phyloP scores from a whole-genome alignment of 2,329 filamentous ascomycete species.

The Trichothecium sympodiale region DNA sequence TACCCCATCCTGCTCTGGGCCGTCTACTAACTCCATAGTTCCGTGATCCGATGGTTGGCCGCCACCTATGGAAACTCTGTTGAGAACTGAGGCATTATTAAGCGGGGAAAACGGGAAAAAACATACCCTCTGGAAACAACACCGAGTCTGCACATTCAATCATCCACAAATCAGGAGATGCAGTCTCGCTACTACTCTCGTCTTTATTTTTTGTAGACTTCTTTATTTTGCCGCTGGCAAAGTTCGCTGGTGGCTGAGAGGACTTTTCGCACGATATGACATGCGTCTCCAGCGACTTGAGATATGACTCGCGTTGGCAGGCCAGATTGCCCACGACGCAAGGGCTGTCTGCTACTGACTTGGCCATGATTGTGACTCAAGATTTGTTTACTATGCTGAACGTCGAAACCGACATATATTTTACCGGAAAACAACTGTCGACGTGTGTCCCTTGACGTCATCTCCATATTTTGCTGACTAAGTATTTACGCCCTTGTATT shows the following conservation, averaged over 20 bases:
- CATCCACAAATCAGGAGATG: slow-evolving; percentile 12
- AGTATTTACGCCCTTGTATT: too few relatives aligned
- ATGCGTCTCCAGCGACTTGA: slow-evolving; percentile 11
- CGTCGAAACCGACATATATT: too few relatives aligned
- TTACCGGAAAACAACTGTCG: too few relatives aligned
- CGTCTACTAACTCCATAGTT: slow-evolving; percentile 9
- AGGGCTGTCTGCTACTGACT: too few relatives aligned
- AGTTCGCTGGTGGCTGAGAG: slow-evolving; percentile 5
- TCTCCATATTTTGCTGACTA: too few relatives aligned
- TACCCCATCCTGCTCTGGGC: slow-evolving; percentile 6
- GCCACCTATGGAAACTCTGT: slow-evolving; percentile 10
- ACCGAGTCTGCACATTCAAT: slow-evolving; percentile 19
- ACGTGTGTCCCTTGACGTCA: too few relatives aligned
- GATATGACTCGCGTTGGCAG: slow-evolving; percentile 17
- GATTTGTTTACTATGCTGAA: too few relatives aligned
- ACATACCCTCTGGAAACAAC: slow-evolving; percentile 17
- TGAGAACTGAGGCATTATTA: background rate
- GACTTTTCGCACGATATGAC: slow-evolving; percentile 17
- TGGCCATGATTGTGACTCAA: too few relatives aligned
- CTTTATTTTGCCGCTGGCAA: too few relatives aligned
- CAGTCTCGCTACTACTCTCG: background rate
- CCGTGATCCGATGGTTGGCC: slow-evolving; percentile 20
- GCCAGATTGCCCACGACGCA: slow-evolving; percentile 16
- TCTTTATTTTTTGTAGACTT: slow-evolving; percentile 11
- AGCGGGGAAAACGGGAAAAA: background rate